A percentile compares a stretch with the other conserved stretches of the same genome.
phyloP scores from a whole-genome alignment of 768 basidiomycete genomes.

The Mycena belliarum region DNA sequence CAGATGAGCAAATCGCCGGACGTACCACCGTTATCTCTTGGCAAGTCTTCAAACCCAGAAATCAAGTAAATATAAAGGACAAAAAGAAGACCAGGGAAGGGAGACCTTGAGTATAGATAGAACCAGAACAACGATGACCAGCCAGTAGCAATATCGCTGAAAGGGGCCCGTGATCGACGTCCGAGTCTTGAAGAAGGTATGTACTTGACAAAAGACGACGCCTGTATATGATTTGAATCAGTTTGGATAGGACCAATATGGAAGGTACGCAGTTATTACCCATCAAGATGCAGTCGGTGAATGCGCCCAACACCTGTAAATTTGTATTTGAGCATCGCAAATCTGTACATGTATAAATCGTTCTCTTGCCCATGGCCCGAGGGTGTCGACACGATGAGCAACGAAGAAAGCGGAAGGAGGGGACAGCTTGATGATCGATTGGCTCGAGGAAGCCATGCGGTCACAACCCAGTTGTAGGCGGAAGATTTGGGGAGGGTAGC shows the following conservation, averaged over 20 bases:
- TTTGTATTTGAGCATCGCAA: background rate
- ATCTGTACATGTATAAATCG: background rate
- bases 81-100: too few species aligned
- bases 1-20: background rate
- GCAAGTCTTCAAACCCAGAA: background rate
- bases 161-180: background rate
- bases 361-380: background rate
- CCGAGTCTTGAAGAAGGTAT: background rate
- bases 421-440: background rate
- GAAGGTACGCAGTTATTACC: background rate
- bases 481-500: background rate
- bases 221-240: background rate
- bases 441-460: background rate
- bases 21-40: background rate
- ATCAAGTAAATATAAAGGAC: background rate
- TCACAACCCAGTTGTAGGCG: background rate
- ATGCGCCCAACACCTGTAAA: background rate
- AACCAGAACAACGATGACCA: background rate
- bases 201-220: slow-evolving; percentile 9
- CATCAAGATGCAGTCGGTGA: slow-evolving; percentile 3
- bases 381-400: background rate
- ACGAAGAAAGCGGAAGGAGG: background rate
- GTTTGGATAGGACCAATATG: background rate
- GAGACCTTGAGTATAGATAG: slow-evolving; percentile 9
- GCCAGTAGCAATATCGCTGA: slow-evolving; percentile 5